Base-by-base conservation (phyloP, 106 monocot species). In the Dendrobium nobile region DNA sequence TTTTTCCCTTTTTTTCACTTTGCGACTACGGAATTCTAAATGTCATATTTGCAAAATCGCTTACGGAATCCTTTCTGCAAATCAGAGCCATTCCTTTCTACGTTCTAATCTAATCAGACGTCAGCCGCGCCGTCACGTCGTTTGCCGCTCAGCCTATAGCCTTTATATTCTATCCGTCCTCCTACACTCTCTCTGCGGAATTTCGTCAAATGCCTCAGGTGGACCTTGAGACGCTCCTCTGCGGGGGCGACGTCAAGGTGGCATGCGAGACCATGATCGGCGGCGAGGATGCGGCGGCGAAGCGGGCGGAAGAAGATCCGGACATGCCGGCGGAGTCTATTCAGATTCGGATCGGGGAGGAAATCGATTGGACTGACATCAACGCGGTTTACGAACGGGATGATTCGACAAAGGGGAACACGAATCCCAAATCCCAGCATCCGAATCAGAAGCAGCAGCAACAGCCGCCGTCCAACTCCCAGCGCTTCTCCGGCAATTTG, bases 361-460 rank as follows among this genome's bases (percentile, higher is more conserved):
- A 82, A 2, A 42, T 70, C 45, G 78, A 64, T 43, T 83, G 77
- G 68, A 54, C 77, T 15, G 80, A 75, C 85, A 40, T 85, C 80
- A 77, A 45, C 84, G 55, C 83, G 26, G 76, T 86, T 26, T 90
- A 90, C 85, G 93, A 93, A 15, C 82, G 93, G 40, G 90, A 90
- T 75, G 90, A 93, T 75, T 88, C 93, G 74, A 93, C 93, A 47
- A 90, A 85, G 80, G 93, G 88, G 17, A 75, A 51, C 77, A 90
- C 93, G 33, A 93, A 93, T 65, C 93, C 93, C 17, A 93, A 93
- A 78, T 90, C 88, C 27, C 77, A 81, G 41, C 77, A 78, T 64
- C 67, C 81, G 28, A 31, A 44, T 58, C 44, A 33, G 24, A 51
- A 65, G 41, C 58, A 42, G 20, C 67, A n/a, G 44, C 26, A 4